Base-by-base conservation (phyloP, 2,329 filamentous ascomycete genomes). In the Pyricularia pennisetigena region DNA sequence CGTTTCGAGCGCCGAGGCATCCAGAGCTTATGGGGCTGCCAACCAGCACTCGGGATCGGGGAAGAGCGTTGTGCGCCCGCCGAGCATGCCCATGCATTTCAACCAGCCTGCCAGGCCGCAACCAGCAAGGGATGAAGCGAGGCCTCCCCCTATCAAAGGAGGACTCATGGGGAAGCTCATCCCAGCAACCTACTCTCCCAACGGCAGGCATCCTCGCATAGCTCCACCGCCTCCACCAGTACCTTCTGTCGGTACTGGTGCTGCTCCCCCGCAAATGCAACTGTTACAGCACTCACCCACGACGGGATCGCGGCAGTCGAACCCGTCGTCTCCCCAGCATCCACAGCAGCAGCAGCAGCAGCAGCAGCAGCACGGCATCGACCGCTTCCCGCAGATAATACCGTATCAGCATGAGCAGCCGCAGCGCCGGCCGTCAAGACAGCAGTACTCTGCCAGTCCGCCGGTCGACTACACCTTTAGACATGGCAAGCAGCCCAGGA, bases 121-220 rank as follows among this genome's bases (percentile, higher is more conserved):
- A 3, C 65, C 41, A 24, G 49, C 23, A 10, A 41, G 26, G n/a
- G 65, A 67, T 32, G 65, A 62, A 23, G 49, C 30, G 5, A 54
- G 24, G n/a, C 54, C 29, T 32, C 24, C 26, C 4, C 16, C 65
- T n/a, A 23, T 57, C 20, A 30, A 28, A 7, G 28, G 65, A 8
- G 54, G 54, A 16, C 65, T 61, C 20, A 67, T 67, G 65, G 65
- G 65, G 65, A 67, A 67, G 54, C 65, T 61, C 28, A 57, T 67
- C 5, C 41, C 65, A 67, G 49, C 30, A 57, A 59, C 65, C 14
- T 67, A 67, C 32, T 67, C 65, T 62, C 49, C 65, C n/a, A 67
- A 67, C 23, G 65, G 65, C 28, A 61, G 65, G n/a, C 49, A 67
- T n/a, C 16, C n/a, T 16, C 63, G 63, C 16, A 65, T 24, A 30